Conservation (phyloP, 1,284 basidiomycete species). For the Veloboletus limbatus region DNA sequence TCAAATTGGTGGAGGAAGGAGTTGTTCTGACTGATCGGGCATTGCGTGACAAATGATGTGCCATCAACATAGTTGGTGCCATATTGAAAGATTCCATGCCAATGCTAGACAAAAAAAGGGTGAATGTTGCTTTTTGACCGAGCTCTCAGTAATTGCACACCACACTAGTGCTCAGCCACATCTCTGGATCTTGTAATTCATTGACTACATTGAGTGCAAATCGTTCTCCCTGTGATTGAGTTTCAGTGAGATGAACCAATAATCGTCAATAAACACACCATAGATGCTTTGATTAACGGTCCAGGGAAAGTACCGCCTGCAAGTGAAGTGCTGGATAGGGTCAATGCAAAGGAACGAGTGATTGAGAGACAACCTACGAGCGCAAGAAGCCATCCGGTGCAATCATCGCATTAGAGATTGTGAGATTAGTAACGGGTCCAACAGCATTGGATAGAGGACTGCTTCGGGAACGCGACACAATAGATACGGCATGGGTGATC, state of each 20-base stretch:
- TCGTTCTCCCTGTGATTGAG: constrained; percentile 33
- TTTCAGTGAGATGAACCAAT: constrained; percentile 27
- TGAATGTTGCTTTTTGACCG: constrained; percentile 27
- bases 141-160: constrained; percentile 15
- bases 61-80: constrained; percentile 28
- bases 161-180: constrained; percentile 35
- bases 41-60: constrained; percentile 40
- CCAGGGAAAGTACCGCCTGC: constrained; percentile 38
- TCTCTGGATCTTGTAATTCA: constrained; percentile 26
- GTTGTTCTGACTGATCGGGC: constrained; percentile 41
- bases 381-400: constrained; percentile 42
- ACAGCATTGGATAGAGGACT: constrained; percentile 14
- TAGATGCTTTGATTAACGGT: constrained; percentile 34
- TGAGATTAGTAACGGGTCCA: constrained; percentile 32
- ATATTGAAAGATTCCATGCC: constrained; percentile 36
- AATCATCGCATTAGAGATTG: constrained; percentile 36
- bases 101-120: constrained; percentile 33
- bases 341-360: not conserved
- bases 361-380: constrained; percentile 24
- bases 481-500: constrained; percentile 15
- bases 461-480: constrained; percentile 16
- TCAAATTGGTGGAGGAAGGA: constrained; percentile 40
- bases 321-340: constrained; percentile 16
- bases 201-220: constrained; percentile 31
- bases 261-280: constrained; percentile 15